phyloP scores from a whole-genome alignment of 495 filamentous ascomycete genomes.

The Penicillium soppii region DNA sequence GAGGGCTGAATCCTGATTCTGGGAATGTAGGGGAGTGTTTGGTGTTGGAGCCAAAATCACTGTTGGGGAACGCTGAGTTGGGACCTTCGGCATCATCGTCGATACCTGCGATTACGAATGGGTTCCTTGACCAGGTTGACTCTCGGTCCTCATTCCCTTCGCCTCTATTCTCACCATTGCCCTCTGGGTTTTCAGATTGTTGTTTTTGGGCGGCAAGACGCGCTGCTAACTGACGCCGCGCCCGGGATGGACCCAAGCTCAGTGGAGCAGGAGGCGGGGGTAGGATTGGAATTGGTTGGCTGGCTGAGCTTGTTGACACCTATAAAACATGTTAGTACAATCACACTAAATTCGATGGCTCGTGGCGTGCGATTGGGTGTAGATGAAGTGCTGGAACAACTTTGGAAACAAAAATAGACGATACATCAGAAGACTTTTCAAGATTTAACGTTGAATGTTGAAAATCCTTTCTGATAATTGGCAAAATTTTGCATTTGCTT shows the following conservation, averaged over 20 bases:
- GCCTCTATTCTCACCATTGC: slow-evolving; percentile 34
- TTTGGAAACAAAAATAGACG: not conserved
- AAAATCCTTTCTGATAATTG: not conserved
- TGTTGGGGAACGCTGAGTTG: slow-evolving; percentile 37
- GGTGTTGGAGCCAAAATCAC: slow-evolving; percentile 33
- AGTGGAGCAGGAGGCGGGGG: slow-evolving; percentile 49
- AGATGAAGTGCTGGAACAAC: not conserved
- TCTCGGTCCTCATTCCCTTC: slow-evolving; percentile 19
- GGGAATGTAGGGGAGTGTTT: slow-evolving; percentile 39
- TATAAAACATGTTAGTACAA: slow-evolving; percentile 18
- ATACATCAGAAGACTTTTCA: not conserved
- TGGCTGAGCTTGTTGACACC: slow-evolving; percentile 35
- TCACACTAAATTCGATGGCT: not conserved
- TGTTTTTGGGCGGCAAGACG: slow-evolving; percentile 78
- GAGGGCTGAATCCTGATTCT: slow-evolving; percentile 43
- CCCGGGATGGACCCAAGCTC: slow-evolving; percentile 82
- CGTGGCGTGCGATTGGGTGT: not conserved
- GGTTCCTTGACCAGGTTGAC: slow-evolving; percentile 40
- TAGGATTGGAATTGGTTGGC: slow-evolving; percentile 47
- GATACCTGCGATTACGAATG: slow-evolving; percentile 44
- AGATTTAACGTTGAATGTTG: not conserved
- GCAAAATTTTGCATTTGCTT: not conserved
- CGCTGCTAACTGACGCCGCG: slow-evolving; percentile 78
- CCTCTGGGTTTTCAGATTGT: slow-evolving; percentile 30
- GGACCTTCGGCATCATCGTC: slow-evolving; percentile 48